Base-by-base conservation (phyloP, 108 stramenopile genomes). In the Nitzschia sp. region DNA sequence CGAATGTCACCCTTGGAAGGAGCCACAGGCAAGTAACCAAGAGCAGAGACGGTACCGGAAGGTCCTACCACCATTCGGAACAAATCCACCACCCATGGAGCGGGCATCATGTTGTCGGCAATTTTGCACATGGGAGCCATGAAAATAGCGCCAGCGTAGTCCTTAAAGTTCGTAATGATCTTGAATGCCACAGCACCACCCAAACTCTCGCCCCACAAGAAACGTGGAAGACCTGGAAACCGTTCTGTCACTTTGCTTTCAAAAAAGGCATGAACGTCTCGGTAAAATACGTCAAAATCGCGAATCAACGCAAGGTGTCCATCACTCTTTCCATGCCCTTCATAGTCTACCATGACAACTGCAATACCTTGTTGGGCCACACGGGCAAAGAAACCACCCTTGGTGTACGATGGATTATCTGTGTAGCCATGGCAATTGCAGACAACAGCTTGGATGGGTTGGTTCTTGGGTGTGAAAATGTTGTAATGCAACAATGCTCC, bases 111-210 rank as follows among this genome's bases (percentile, higher is more conserved):
- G 1, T 83, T 48, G 26, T 78, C 64, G 54, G 58, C 51, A 29
- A 89, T 73, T 66, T 86, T 86, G 69, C 84, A 81, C 88, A 89
- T 89, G 8, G 86, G 88, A 63, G 67, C 65, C 1, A 83, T 70
- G 25, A 89, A 86, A 19, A 83, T 53, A 22, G 80, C 83, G n/a
- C 88, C 88, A 8, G 66, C 71, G 41, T 76, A 81, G 17, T 60
- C 51, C 20, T 69, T 75, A 14, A 38, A 53, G 15, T 71, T 73
- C 26, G 51, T 52, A 69, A 79, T 80, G 7, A 81, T 53, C 15
- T 76, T 74, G 53, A 72, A 83, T 29, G 80, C 82, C 0, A 86
- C 71, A 1, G 88, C 88, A 15, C 85, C 88, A 40, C 88, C 88
- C 88, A 89, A 86, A 40, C 70, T 37, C 15, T 89, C 88, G 0